Conservation (phyloP, 805 yeast genomes). For the Yamadazyma nakazawae region DNA sequence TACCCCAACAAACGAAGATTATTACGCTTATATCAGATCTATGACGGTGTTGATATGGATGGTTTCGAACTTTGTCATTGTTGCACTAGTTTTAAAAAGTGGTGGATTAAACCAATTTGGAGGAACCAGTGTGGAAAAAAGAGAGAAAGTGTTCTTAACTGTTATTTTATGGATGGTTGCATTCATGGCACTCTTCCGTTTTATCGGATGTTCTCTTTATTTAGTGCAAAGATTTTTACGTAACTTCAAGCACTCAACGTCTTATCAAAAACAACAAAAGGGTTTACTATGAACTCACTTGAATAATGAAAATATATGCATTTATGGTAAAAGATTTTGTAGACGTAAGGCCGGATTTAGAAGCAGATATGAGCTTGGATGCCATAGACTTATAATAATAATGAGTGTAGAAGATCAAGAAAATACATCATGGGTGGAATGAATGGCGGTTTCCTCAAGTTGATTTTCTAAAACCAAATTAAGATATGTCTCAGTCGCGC, state of each 20-base stretch:
- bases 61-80: slow-evolving; percentile 39
- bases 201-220: slow-evolving; percentile 51
- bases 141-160: slow-evolving; percentile 44
- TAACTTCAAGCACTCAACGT: slow-evolving; percentile 20
- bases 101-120: slow-evolving; percentile 44
- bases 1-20: slow-evolving; percentile 38
- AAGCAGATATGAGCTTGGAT: too few relatives aligned
- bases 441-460: too few relatives aligned
- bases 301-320: not conserved
- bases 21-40: slow-evolving; percentile 43
- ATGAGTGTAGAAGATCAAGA: too few relatives aligned
- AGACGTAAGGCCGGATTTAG: too few relatives aligned
- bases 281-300: slow-evolving; percentile 9
- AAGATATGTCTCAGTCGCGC: not conserved
- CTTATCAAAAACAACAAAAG: slow-evolving; percentile 13
- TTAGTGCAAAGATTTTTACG: slow-evolving; percentile 35
- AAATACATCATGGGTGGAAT: too few relatives aligned
- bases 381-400: too few relatives aligned
- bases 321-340: not conserved
- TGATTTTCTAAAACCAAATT: too few relatives aligned
- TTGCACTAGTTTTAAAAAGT: slow-evolving; percentile 42
- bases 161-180: slow-evolving; percentile 63
- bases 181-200: slow-evolving; percentile 54
- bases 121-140: slow-evolving; percentile 27
- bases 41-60: slow-evolving; percentile 48